Base-by-base conservation (phyloP, 176 grass and related monocot genomes). In the Bolboschoenus planiculmis region DNA sequence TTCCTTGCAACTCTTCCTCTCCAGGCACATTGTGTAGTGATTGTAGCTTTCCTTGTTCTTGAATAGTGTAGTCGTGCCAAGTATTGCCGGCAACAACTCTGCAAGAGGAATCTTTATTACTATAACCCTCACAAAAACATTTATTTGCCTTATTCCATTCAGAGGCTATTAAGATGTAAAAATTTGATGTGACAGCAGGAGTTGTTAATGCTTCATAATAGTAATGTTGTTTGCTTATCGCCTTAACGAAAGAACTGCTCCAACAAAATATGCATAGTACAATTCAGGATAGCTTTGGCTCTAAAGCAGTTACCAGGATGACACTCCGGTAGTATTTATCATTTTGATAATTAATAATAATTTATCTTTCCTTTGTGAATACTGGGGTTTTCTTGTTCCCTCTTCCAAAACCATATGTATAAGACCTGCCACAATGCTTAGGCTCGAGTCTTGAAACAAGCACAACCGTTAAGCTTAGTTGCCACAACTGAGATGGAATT, bases 1-100 rank as follows among this genome's bases (percentile, higher is more conserved):
- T 83, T 98, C 78, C 92, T 95, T 60, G 95, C 95, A 85, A 90
- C 86, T 66, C 83, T 98, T 87, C 89, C 92, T 98, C 95, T 98
- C 92, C 95, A 98, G 57, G 89, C 86, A 88, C 92, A 98, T 83
- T 98, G 95, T 61, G 95, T 98, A 83, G 85, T 87, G 78, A 98
- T 86, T 79, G 90, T 86, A 60, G 95, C 92, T 90, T 91, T 98
- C 87, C 89, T 95, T 66, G 82, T 87, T 83, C 82, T 98, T 84
- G 89, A 95, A 93, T 98, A 98, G 85, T 88, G 60, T 64, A 91
- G 78, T 35, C 60, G 87, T 4, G 62, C 92, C 89, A 98, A 90
- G 76, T 87, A 98, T 84, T 90, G 90, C 75, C 92, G 92, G 68
- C 90, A 98, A 36, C 56, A 81, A 86, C 85, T 98, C 95, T 97